phyloP scores from a whole-genome alignment of 2,329 filamentous ascomycete species.

The Colletotrichum filicis region DNA sequence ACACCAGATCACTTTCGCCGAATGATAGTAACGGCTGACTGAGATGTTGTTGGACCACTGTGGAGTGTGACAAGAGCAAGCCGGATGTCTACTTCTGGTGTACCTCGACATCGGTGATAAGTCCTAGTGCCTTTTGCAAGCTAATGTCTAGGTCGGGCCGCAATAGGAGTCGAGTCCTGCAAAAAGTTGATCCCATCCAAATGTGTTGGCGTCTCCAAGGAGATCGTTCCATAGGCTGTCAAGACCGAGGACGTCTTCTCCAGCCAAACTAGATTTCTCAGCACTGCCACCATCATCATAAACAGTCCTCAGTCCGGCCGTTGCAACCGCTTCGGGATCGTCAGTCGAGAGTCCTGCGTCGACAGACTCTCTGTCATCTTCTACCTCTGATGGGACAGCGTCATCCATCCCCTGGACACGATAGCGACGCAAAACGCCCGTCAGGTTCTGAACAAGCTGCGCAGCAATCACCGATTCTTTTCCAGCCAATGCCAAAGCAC shows the following conservation, averaged over 20 bases:
- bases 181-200: slow-evolving; percentile 40
- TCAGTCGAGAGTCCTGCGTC: neutral
- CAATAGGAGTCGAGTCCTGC: slow-evolving; percentile 39
- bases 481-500: slow-evolving; percentile 35
- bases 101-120: too few species aligned
- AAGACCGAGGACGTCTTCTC: slow-evolving; percentile 14
- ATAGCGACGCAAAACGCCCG: slow-evolving; percentile 36
- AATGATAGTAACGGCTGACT: too few species aligned
- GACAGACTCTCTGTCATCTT: neutral
- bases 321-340: neutral
- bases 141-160: slow-evolving; percentile 9
- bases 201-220: slow-evolving; percentile 28
- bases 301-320: neutral
- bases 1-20: too few species aligned
- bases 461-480: slow-evolving; percentile 38
- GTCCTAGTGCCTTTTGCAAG: neutral
- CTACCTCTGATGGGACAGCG: neutral
- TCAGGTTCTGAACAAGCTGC: slow-evolving; percentile 36
- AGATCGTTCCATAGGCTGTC: slow-evolving; percentile 37
- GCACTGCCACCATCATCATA: neutral
- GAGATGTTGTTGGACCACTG: too few species aligned
- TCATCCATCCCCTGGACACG: slow-evolving; percentile 26
- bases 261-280: neutral
- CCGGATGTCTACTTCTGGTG: too few species aligned
- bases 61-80: too few species aligned